These are phyloP conservation scores for Podaxis sp. DNA, from an alignment of 768 basidiomycete genomes.

Conservation along the genomic window DNA sequence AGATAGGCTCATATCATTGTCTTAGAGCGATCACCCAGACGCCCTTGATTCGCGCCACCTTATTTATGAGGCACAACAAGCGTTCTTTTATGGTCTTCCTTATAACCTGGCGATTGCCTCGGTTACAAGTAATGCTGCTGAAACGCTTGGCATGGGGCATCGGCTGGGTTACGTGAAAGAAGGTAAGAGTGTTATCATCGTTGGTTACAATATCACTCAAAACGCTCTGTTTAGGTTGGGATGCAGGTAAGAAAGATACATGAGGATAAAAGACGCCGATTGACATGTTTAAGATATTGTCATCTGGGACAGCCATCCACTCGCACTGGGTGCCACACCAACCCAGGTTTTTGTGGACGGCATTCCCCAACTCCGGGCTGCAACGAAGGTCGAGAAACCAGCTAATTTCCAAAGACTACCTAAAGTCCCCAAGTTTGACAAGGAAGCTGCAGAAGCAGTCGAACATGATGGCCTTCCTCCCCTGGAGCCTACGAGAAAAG, in stretches of 20 bases:
- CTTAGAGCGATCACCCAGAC: conserved; percentile 63
- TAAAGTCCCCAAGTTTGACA: conserved; percentile 66
- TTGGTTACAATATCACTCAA: conserved; percentile 9
- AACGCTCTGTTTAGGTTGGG: conserved; percentile 50
- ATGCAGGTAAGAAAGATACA: conserved; percentile 51
- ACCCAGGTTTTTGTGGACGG: conserved; percentile 90
- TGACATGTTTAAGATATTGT: conserved; percentile 56
- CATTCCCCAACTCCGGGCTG: conserved; percentile 63
- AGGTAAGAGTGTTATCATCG: conserved; percentile 38
- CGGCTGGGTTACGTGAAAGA: conserved; percentile 76
- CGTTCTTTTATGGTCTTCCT: conserved; percentile 77
- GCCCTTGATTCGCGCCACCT: conserved; percentile 71
- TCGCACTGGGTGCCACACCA: conserved; percentile 84
- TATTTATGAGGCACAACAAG: conserved; percentile 83
- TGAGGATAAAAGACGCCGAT: neutral
- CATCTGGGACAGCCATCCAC: conserved; percentile 83
- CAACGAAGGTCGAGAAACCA: conserved; percentile 53
- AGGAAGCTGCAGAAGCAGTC: conserved; percentile 62
- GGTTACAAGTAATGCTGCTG: conserved; percentile 73
- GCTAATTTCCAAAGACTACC: conserved; percentile 45
- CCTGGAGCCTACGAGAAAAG: conserved; percentile 42
- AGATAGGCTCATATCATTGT: neutral
- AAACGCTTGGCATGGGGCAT: conserved; percentile 73
- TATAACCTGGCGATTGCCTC: conserved; percentile 68
- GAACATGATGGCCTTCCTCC: conserved; percentile 77